phyloP scores from a whole-genome alignment of 257 asterid species.

The Cynanchum wilfordii region DNA sequence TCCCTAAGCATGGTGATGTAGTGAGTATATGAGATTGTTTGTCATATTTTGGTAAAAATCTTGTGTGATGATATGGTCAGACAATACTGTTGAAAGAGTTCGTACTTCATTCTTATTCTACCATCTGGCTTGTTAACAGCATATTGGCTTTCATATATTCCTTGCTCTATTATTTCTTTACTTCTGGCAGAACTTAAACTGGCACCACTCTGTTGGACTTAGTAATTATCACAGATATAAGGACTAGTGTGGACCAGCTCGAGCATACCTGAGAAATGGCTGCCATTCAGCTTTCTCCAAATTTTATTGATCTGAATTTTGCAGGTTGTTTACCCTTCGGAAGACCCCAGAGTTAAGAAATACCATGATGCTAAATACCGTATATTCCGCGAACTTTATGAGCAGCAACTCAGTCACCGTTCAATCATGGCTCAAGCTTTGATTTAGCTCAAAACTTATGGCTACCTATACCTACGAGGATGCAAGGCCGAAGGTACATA shows the following conservation, averaged over 20 bases:
- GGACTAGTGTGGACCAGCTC: neutral
- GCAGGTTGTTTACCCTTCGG: conserved; percentile 77
- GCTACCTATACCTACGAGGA: neutral
- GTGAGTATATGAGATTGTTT: neutral
- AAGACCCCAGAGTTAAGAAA: conserved; percentile 61
- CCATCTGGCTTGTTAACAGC: neutral
- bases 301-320: neutral
- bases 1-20: neutral
- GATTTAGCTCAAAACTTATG: conserved; percentile 26
- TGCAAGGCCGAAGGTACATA: neutral
- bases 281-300: neutral
- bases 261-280: neutral
- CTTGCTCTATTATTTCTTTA: neutral
- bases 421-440: conserved; percentile 67
- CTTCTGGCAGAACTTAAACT: neutral
- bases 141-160: neutral
- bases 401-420: conserved; percentile 76
- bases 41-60: neutral
- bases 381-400: conserved; percentile 71
- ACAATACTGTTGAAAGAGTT: neutral
- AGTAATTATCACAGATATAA: too few species aligned
- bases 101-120: neutral
- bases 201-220: neutral
- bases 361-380: conserved; percentile 83
- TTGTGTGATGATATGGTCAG: neutral